phyloP scores from a whole-genome alignment of 495 filamentous ascomycete genomes.

The Podospora appendiculata region DNA sequence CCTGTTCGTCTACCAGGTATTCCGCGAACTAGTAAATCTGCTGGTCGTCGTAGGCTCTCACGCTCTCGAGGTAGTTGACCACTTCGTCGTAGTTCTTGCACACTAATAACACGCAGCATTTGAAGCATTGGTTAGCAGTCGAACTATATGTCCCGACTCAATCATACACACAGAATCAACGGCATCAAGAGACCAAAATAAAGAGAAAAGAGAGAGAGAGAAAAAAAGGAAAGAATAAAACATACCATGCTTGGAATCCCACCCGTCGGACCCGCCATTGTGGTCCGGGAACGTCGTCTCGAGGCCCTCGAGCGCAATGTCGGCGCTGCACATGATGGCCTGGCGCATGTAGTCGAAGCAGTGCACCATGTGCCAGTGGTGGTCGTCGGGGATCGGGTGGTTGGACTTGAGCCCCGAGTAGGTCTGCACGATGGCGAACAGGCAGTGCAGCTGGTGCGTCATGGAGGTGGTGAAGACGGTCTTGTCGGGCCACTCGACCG shows the following conservation, averaged over 20 bases:
- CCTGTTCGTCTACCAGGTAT: no score
- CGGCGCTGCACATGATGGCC: slow-evolving; percentile 38
- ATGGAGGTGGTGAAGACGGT: slow-evolving; percentile 40
- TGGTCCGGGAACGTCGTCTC: slow-evolving; percentile 40
- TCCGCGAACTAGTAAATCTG: slow-evolving; percentile 27
- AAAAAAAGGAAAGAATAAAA: not conserved
- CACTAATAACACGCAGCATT: slow-evolving; percentile 15
- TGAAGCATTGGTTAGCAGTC: not conserved
- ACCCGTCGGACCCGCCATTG: slow-evolving; percentile 39
- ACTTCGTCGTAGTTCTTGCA: slow-evolving; percentile 34
- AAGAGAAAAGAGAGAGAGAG: not conserved
- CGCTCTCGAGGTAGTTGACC: slow-evolving; percentile 32
- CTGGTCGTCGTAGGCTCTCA: slow-evolving; percentile 39
- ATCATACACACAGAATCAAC: not conserved
- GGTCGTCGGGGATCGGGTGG: slow-evolving; percentile 32
- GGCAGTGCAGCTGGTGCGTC: slow-evolving; percentile 39
- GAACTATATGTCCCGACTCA: not conserved
- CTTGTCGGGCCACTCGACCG: slow-evolving; percentile 39
- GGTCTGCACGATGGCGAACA: slow-evolving; percentile 38
- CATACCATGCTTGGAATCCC: slow-evolving; percentile 39
- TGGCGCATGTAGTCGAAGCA: slow-evolving; percentile 43
- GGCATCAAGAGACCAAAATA: not conserved
- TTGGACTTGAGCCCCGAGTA: slow-evolving; percentile 34
- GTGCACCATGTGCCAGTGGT: slow-evolving; percentile 45
- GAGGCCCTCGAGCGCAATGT: slow-evolving; percentile 34